Conservation (phyloP, 31 red algal genomes). For the Porphyra umbilicalis region DNA sequence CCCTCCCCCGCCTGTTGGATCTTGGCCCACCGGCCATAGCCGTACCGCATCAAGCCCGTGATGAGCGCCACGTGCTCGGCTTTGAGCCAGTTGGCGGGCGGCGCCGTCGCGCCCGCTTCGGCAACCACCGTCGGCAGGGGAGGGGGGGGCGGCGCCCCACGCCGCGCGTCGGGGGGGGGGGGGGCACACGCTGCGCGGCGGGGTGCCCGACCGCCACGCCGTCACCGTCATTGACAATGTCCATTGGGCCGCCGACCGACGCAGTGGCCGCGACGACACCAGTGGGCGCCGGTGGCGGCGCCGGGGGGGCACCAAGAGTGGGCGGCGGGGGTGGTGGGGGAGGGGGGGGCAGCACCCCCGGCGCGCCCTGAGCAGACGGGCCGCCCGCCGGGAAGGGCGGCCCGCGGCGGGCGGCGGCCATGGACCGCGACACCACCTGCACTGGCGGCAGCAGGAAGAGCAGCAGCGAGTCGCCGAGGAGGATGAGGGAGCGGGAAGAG, state of each 20-base stretch:
- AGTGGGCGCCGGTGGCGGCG: too few relatives aligned
- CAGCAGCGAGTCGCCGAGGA: constrained; percentile 39
- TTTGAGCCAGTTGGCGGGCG: constrained; percentile 44
- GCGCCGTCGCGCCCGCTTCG: neutral
- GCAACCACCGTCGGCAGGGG: neutral
- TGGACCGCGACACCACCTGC: neutral
- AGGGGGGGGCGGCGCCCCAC: too few relatives aligned
- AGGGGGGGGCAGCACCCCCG: neutral
- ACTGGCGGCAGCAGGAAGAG: constrained; percentile 23
- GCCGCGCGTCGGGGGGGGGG: too few relatives aligned
- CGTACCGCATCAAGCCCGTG: constrained; percentile 54
- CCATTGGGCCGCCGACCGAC: too few relatives aligned
- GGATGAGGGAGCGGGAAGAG: constrained; percentile 10
- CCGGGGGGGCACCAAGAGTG: too few relatives aligned
- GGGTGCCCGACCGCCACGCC: neutral
- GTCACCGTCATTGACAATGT: too few relatives aligned
- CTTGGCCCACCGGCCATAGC: constrained; percentile 80
- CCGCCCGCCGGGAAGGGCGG: too few relatives aligned
- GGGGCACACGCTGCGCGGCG: too few relatives aligned
- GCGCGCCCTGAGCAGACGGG: neutral
- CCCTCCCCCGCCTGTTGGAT: constrained; percentile 34
- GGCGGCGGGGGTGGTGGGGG: neutral
- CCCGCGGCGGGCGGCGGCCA: too few relatives aligned
- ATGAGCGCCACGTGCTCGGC: constrained; percentile 28
- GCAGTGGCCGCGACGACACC: too few relatives aligned